Evolutionary conservation across 495 filamentous ascomycete genomes (phyloP).

Genomic region (Neurospora tetraspora): DNA sequence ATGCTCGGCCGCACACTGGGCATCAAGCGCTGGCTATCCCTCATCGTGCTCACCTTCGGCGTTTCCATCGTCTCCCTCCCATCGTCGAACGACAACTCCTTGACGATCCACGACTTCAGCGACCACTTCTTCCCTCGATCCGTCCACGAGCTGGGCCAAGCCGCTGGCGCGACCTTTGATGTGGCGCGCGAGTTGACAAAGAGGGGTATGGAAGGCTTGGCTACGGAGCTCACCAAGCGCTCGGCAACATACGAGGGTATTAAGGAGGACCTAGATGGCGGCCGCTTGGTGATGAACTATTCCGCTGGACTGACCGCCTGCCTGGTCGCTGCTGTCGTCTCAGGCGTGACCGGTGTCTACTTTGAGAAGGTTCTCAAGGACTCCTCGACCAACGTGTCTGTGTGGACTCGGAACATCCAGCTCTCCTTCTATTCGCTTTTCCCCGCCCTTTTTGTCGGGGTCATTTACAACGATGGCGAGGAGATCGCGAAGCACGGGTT

Average conservation of each 20-base stretch:
- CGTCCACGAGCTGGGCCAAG: conserved; percentile 48
- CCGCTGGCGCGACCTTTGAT: conserved; percentile 31
- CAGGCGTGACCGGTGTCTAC: conserved; percentile 77
- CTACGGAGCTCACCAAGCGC: conserved; percentile 51
- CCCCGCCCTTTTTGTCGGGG: conserved; percentile 74
- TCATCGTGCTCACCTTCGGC: conserved; percentile 71
- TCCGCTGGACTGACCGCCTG: conserved; percentile 71
- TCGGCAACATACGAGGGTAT: conserved; percentile 96
- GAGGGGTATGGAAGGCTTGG: conserved; percentile 30
- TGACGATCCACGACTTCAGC: conserved; percentile 44
- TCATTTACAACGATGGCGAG: conserved; percentile 76
- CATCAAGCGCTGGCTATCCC: conserved; percentile 62
- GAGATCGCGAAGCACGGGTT: conserved; percentile 76
- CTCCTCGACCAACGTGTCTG: conserved; percentile 52
- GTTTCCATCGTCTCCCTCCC: conserved; percentile 85
- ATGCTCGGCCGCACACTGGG: conserved; percentile 63
- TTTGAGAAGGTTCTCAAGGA: conserved; percentile 95
- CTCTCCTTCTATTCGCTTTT: conserved; percentile 86
- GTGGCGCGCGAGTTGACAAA: conserved; percentile 41
- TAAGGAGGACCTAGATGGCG: conserved; percentile 60
- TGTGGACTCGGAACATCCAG: conserved; percentile 94
- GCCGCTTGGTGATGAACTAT: conserved; percentile 56
- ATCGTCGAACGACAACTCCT: conserved; percentile 33
- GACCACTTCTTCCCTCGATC: conserved; percentile 66
- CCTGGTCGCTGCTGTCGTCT: conserved; percentile 62